These are phyloP conservation scores for Botrytis porri DNA, from an alignment of 2,329 filamentous ascomycete species.

Conservation along the genomic window DNA sequence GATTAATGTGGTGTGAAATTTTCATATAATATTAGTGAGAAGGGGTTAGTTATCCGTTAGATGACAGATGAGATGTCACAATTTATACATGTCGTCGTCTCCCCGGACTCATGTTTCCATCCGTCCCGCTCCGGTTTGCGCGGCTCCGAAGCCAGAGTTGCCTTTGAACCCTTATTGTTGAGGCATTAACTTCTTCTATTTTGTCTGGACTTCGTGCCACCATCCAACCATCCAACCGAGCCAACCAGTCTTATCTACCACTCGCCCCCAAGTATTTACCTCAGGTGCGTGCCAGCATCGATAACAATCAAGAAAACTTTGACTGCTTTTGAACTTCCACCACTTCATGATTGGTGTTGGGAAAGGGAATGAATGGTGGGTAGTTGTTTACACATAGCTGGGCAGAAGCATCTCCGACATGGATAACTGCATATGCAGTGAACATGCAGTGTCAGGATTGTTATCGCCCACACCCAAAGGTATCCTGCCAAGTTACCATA, in stretches of 20 bases:
- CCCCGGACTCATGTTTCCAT: background rate
- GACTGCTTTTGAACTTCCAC: background rate
- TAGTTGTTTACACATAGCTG: background rate
- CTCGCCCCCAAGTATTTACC: background rate
- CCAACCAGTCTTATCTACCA: background rate
- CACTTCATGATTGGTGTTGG: background rate
- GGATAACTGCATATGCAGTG: conserved; percentile 15
- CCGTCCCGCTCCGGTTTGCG: background rate
- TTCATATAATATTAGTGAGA: background rate
- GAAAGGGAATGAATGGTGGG: background rate
- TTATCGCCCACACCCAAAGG: background rate
- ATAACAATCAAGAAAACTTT: background rate
- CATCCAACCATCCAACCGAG: background rate
- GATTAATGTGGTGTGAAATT: background rate
- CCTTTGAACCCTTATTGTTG: background rate
- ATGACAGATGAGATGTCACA: background rate
- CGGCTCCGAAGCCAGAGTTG: background rate
- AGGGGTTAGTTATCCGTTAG: background rate
- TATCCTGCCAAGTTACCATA: background rate
- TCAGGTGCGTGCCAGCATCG: background rate
- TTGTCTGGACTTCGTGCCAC: background rate
- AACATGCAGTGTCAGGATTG: conserved; percentile 9
- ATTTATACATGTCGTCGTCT: background rate
- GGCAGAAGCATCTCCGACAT: background rate
- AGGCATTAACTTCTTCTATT: background rate